Evolutionary conservation across 2,329 filamentous ascomycete species (phyloP).

Genomic region (Aspergillus floridensis): DNA sequence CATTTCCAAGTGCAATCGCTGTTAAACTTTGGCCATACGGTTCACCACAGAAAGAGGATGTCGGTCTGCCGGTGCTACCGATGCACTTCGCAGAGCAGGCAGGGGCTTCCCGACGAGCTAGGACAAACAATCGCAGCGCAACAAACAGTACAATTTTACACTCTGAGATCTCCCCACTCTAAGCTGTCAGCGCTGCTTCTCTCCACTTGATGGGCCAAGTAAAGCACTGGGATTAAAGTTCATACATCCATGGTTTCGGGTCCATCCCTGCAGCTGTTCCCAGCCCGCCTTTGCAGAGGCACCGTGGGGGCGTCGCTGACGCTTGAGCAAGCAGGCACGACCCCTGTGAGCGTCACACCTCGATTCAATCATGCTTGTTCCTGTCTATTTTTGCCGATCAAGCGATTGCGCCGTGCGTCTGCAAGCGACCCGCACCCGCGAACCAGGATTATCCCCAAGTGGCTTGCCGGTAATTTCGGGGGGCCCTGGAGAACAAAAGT

Average conservation of each 20-base stretch:
- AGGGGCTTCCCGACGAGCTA: slow-evolving; percentile 9
- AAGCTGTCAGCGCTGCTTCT: not conserved
- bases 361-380: slow-evolving; percentile 1
- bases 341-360: not conserved
- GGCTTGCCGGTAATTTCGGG: slow-evolving; percentile 6
- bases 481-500: not conserved
- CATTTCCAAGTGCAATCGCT: not conserved
- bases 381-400: slow-evolving; percentile 8
- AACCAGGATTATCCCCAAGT: slow-evolving; percentile 20
- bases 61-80: slow-evolving; percentile 3
- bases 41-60: slow-evolving; percentile 3
- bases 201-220: not conserved
- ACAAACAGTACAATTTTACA: not conserved
- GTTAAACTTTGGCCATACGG: not conserved
- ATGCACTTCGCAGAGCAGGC: slow-evolving; percentile 5
- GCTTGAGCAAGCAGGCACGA: not conserved
- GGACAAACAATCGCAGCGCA: slow-evolving; percentile 4
- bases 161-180: not conserved
- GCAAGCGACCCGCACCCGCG: slow-evolving; percentile 20
- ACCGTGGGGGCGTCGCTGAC: not conserved
- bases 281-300: not conserved
- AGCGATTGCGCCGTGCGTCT: slow-evolving; percentile 19
- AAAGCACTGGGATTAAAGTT: not conserved
- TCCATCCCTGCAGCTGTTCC: not conserved
- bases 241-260: not conserved